Base-by-base conservation (phyloP, 305 asterid genomes). In the Striga hermonthica region DNA sequence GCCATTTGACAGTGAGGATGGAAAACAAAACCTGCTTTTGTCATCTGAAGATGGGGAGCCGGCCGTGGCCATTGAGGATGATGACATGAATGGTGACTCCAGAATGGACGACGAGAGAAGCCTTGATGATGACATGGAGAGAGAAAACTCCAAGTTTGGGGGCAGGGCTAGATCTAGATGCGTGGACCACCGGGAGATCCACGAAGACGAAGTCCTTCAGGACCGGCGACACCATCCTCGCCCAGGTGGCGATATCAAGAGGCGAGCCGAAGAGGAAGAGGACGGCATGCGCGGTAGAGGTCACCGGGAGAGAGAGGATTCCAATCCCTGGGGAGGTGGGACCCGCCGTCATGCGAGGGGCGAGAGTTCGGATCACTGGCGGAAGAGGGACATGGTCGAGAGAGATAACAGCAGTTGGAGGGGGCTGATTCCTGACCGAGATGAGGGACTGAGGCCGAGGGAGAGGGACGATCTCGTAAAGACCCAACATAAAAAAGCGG, bases 161-260 rank as follows among this genome's bases (percentile, higher is more conserved):
- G 83, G 92, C 83, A 80, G 81, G 78, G 84, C 80, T 62, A 83
- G 86, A 74, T 14, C 12, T 48, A 89, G 96, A 73, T 84, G 95
- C 61, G 82, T 71, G 74, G 89, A 86, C 76, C 69, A 73, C 70
- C 75, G 74, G 65, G 81, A 68, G 75, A 47, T 47, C 15, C 71
- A 68, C 41, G 95, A 86, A 44, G 91, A 91, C 64, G 94, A 83
- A 79, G 89, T 84, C 68, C 82, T 83, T 79, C 95, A 83, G 73
- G 83, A 72, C 64, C 79, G 79, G 67, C 84, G n/a, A n/a, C n/a
- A 66, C 68, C 73, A 75, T 66, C 72, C 69, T 59, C 72, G 71
- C 64, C 35, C 76, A 22, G 83, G 69, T 69, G 77, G 5, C 8
- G n/a, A n/a, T n/a, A 9, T 39, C 44, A 39, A 39, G 44, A 5